These are phyloP conservation scores for Penicillium sp. DNA, from an alignment of 2,329 filamentous ascomycete species.

Conservation along the genomic window DNA sequence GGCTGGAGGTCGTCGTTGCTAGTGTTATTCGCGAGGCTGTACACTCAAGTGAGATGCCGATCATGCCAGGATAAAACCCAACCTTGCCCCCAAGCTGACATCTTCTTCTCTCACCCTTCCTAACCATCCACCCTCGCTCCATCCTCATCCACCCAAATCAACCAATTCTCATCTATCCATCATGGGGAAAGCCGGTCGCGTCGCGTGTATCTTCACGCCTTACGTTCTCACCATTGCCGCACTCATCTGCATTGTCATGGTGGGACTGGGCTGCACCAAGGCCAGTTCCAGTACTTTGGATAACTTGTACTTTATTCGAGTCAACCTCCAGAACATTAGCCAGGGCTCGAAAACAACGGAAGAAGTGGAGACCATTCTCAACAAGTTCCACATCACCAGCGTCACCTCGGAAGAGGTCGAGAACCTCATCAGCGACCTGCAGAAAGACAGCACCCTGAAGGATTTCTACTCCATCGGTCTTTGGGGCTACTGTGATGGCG, in stretches of 20 bases:
- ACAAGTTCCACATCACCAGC: conserved; percentile 34
- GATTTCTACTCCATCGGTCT: conserved; percentile 78
- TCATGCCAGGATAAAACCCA: conserved; percentile 16
- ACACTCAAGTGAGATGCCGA: conserved; percentile 8
- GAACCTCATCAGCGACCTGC: conserved; percentile 36
- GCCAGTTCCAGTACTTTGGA: conserved; percentile 47
- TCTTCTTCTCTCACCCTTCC: conserved; percentile 1
- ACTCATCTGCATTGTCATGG: conserved; percentile 63
- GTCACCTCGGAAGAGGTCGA: conserved; percentile 40
- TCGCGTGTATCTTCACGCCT: conserved; percentile 83
- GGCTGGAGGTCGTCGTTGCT: conserved; percentile 18
- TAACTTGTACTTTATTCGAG: conserved; percentile 56
- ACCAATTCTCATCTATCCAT: conserved; percentile 8
- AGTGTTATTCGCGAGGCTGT: conserved; percentile 15
- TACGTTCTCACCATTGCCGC: conserved; percentile 76
- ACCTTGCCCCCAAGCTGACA: conserved; percentile 2
- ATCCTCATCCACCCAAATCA: conserved; percentile 6
- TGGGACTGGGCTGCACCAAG: conserved; percentile 58
- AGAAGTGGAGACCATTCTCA: conserved; percentile 31
- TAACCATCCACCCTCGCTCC: conserved; percentile 1
- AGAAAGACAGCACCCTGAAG: conserved; percentile 57
- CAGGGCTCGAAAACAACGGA: conserved; percentile 35
- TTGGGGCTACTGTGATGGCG: conserved; percentile 79
- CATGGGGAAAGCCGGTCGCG: conserved; percentile 73
- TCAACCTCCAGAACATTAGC: conserved; percentile 60